Conservation (phyloP, 257 asterid genomes). For the Solanum gracilifrons region DNA sequence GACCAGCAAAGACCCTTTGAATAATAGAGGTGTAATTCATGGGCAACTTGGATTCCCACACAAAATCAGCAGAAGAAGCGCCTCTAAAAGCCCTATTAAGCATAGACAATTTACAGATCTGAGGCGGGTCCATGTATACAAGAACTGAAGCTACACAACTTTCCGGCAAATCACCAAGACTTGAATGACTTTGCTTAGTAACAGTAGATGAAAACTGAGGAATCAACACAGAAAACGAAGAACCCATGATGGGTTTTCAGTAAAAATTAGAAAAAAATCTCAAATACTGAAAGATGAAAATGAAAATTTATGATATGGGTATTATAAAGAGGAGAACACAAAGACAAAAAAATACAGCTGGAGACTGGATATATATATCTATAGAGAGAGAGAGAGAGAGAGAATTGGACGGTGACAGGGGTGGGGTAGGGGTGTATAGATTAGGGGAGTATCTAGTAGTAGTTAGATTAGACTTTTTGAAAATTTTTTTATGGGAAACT, state of each 20-base stretch:
- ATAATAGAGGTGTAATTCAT: conserved; percentile 47
- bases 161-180: conserved; percentile 73
- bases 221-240: conserved; percentile 26
- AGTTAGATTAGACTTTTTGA: background rate
- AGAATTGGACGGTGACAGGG: background rate
- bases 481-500: no score
- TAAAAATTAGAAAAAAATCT: background rate
- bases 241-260: conserved; percentile 34
- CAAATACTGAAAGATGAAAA: background rate
- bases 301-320: background rate
- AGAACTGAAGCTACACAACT: conserved; percentile 70
- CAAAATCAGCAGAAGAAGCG: conserved; percentile 82
- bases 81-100: conserved; percentile 60
- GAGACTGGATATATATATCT: background rate
- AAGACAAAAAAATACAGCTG: background rate
- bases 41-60: conserved; percentile 79
- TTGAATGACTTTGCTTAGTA: conserved; percentile 10
- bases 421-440: background rate
- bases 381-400: no score
- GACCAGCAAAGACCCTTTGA: conserved; percentile 34
- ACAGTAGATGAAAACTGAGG: background rate
- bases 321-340: background rate
- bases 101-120: conserved; percentile 65
- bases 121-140: conserved; percentile 60
- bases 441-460: background rate